Conservation (phyloP, 805 yeast species). For the Candida tammaniensis region DNA sequence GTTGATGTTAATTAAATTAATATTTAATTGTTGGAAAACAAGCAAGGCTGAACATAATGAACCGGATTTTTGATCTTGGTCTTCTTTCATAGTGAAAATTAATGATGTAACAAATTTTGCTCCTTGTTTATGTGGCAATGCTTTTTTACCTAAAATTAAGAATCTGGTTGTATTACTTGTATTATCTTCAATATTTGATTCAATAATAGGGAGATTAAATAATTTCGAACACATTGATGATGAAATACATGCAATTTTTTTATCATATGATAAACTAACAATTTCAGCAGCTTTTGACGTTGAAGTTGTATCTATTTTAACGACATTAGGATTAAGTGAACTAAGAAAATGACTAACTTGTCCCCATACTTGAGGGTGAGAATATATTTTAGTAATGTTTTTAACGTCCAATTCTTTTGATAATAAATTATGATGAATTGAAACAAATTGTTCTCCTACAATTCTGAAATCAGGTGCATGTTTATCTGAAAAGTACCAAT, state of each 20-base stretch:
- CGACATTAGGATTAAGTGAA: conserved; percentile 26
- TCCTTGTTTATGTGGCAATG: conserved; percentile 1
- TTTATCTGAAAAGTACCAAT: conserved; percentile 44
- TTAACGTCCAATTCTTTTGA: conserved; percentile 43
- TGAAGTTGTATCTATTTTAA: conserved; percentile 62
- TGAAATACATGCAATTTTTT: conserved; percentile 67
- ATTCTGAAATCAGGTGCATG: conserved; percentile 40
- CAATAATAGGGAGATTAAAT: conserved; percentile 54
- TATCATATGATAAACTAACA: conserved; percentile 39
- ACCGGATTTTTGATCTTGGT: conserved; percentile 63
- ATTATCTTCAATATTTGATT: conserved; percentile 64
- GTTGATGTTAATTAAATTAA: conserved; percentile 69
- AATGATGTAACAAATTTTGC: conserved; percentile 46
- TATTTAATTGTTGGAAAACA: conserved; percentile 49
- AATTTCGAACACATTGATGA: conserved; percentile 63
- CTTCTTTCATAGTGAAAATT: conserved; percentile 61
- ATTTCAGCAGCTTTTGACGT: conserved; percentile 83
- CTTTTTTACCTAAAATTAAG: conserved; percentile 51
- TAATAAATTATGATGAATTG: conserved; percentile 75
- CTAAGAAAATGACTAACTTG: conserved; percentile 65
- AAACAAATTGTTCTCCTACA: conserved; percentile 76
- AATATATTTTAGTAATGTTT: conserved; percentile 59
- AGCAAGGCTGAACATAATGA: conserved; percentile 65
- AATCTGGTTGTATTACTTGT: conserved; percentile 83
- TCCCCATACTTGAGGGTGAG: conserved; percentile 99